Conservation (phyloP, 495 filamentous ascomycete species). For the Alectoria sarmentosa region DNA sequence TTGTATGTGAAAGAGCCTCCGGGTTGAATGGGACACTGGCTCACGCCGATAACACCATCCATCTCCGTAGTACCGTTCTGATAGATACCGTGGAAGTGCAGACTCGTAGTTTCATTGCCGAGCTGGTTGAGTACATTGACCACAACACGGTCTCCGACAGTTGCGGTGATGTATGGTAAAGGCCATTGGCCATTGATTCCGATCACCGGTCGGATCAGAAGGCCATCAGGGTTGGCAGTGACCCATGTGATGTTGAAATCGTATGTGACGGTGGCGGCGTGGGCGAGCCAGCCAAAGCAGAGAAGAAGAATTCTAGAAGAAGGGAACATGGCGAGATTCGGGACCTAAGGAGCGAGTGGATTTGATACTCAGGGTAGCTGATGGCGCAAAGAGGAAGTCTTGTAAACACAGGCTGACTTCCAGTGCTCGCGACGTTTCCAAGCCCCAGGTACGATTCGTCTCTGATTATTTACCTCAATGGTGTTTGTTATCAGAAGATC, state of each 20-base stretch:
- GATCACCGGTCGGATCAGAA: slow-evolving; percentile 59
- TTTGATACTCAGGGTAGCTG: not conserved
- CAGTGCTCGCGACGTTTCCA: not conserved
- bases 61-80: slow-evolving; percentile 55
- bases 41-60: slow-evolving; percentile 59
- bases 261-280: slow-evolving; percentile 55
- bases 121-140: slow-evolving; percentile 69
- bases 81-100: slow-evolving; percentile 72
- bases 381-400: not conserved
- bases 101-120: slow-evolving; percentile 62
- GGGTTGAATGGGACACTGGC: slow-evolving; percentile 56
- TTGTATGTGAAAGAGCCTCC: slow-evolving; percentile 61
- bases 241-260: slow-evolving; percentile 81
- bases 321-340: slow-evolving; percentile 8
- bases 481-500: slow-evolving; percentile 18
- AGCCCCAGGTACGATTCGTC: slow-evolving; percentile 1
- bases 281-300: slow-evolving; percentile 14
- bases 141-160: slow-evolving; percentile 64
- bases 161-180: slow-evolving; percentile 58
- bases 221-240: slow-evolving; percentile 69
- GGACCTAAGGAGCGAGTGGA: not conserved
- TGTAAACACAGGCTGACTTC: not conserved
- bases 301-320: slow-evolving; percentile 5
- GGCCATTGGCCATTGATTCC: slow-evolving; percentile 83
- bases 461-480: not conserved